Evolutionary conservation across 2,329 filamentous ascomycete genomes (phyloP).

Genomic region (Aspergillus sergii): DNA sequence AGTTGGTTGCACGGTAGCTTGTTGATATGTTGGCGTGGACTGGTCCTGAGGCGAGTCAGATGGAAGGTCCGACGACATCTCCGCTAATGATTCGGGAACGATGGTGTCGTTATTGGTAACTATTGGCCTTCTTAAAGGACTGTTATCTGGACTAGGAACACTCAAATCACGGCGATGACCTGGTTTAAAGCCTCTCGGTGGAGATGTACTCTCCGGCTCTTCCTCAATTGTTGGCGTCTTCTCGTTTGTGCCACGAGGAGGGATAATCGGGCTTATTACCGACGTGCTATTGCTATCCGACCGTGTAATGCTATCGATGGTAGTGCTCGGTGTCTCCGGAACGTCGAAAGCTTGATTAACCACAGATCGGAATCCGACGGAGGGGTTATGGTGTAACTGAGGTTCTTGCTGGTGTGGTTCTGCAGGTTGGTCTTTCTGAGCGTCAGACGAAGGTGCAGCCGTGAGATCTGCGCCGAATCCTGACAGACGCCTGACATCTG

Average conservation of each 20-base stretch:
- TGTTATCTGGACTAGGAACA: constrained; percentile 61
- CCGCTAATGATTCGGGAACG: constrained; percentile 48
- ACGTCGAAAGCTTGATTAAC: constrained; percentile 69
- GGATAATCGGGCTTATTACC: constrained; percentile 67
- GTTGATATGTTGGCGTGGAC: constrained; percentile 10
- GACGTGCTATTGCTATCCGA: constrained; percentile 66
- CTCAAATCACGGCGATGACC: constrained; percentile 62
- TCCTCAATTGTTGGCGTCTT: constrained; percentile 60
- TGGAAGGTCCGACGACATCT: constrained; percentile 44
- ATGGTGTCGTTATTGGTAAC: constrained; percentile 48
- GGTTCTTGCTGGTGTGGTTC: constrained; percentile 21
- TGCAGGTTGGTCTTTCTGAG: constrained; percentile 15
- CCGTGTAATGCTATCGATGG: constrained; percentile 56
- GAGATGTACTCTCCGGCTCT: constrained; percentile 45
- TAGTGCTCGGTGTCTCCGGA: constrained; percentile 56
- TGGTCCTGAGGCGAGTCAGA: constrained; percentile 25
- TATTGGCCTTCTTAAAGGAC: constrained; percentile 61
- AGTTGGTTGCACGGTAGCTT: constrained; percentile 12
- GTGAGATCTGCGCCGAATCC: constrained; percentile 37
- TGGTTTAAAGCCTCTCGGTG: constrained; percentile 47
- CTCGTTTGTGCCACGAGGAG: constrained; percentile 40
- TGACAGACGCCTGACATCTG: constrained; percentile 48
- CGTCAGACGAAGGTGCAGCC: constrained; percentile 14
- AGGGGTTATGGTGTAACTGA: constrained; percentile 55
- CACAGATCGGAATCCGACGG: constrained; percentile 59